Evolutionary conservation across 2,329 filamentous ascomycete species (phyloP).

Genomic region (Cylindrodendrum hubeiense): DNA sequence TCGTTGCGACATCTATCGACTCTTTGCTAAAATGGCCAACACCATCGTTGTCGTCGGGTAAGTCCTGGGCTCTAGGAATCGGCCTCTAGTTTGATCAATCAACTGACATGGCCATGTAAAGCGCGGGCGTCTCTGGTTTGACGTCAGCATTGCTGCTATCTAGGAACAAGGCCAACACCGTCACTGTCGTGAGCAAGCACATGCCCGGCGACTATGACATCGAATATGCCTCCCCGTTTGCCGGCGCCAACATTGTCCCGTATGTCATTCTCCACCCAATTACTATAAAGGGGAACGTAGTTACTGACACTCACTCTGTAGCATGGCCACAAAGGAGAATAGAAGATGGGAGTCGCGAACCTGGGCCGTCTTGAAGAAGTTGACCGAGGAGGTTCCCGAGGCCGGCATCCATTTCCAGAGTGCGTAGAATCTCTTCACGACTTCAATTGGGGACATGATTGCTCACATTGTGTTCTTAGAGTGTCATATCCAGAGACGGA

Average conservation of each 20-base stretch:
- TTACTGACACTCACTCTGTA: slow-evolving; percentile 35
- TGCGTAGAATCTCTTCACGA: slow-evolving; percentile 42
- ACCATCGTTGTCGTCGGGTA: slow-evolving; percentile 52
- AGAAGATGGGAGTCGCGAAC: slow-evolving; percentile 73
- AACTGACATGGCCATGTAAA: slow-evolving; percentile 34
- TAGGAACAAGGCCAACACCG: slow-evolving; percentile 55
- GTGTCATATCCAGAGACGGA: slow-evolving; percentile 63
- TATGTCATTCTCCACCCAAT: slow-evolving; percentile 55
- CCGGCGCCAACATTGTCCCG: slow-evolving; percentile 85
- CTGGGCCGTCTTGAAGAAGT: slow-evolving; percentile 71
- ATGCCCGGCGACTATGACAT: slow-evolving; percentile 95
- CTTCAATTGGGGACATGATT: neutral
- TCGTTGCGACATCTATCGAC: neutral
- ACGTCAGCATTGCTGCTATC: slow-evolving; percentile 64
- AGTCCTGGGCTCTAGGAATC: slow-evolving; percentile 22
- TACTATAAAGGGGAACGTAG: no score
- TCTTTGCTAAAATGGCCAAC: slow-evolving; percentile 43
- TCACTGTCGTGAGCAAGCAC: slow-evolving; percentile 85
- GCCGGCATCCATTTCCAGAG: slow-evolving; percentile 85
- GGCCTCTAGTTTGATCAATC: neutral
- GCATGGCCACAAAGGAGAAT: slow-evolving; percentile 57
- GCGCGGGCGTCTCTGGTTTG: slow-evolving; percentile 64
- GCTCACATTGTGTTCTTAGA: slow-evolving; percentile 51
- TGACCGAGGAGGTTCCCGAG: slow-evolving; percentile 76
- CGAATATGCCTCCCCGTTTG: slow-evolving; percentile 92